Conservation (phyloP, 768 basidiomycete species). For the Lentinula guzmanii region DNA sequence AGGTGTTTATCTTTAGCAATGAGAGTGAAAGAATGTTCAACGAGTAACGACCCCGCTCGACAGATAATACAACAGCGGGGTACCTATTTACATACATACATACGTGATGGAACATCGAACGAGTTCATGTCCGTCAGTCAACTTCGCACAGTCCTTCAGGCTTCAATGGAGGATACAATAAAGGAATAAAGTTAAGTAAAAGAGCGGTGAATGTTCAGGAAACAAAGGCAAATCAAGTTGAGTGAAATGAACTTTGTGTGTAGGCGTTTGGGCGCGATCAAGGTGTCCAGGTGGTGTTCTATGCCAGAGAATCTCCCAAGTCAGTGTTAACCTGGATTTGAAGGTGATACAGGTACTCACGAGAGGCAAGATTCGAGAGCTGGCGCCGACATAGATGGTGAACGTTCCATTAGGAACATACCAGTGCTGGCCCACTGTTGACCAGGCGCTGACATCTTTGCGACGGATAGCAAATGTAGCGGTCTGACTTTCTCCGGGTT, state of each 20-base stretch:
- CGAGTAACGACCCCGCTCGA: too few species aligned
- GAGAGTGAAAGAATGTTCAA: too few species aligned
- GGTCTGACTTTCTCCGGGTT: not conserved
- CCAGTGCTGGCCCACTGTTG: conserved; percentile 25
- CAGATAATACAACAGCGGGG: too few species aligned
- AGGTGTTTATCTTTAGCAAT: too few species aligned
- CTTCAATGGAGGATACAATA: not conserved
- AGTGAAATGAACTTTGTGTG: not conserved
- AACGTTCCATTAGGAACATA: conserved; percentile 23
- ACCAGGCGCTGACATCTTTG: conserved; percentile 23
- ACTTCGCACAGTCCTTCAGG: not conserved
- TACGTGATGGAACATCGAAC: not conserved
- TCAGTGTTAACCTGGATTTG: not conserved
- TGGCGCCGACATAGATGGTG: conserved; percentile 23
- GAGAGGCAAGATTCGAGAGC: conserved; percentile 14
- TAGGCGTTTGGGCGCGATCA: not conserved
- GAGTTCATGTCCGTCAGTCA: not conserved
- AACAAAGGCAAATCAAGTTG: not conserved
- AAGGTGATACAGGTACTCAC: not conserved
- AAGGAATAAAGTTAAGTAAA: not conserved
- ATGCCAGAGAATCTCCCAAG: too few species aligned
- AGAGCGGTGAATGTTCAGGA: not conserved
- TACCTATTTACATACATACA: not conserved
- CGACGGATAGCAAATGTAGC: conserved; percentile 10
- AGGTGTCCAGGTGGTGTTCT: not conserved